These are phyloP conservation scores for Metschnikowia drakensbergensis DNA, from an alignment of 805 yeast genomes.

Conservation along the genomic window DNA sequence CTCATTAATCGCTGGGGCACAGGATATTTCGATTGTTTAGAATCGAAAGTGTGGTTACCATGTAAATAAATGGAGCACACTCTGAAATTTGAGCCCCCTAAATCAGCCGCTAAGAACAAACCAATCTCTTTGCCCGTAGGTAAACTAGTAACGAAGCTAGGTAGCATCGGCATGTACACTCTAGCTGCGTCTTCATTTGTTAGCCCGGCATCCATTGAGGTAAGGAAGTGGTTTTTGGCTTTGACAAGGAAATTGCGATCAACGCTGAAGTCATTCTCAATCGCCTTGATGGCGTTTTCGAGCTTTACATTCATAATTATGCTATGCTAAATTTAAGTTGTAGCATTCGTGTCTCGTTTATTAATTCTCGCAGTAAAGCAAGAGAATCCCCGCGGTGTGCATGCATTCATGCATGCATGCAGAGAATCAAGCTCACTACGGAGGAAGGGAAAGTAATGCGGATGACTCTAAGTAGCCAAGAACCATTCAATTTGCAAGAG, in stretches of 20 bases:
- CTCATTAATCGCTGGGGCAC: slow-evolving; percentile 80
- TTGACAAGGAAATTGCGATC: slow-evolving; percentile 39
- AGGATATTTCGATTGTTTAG: slow-evolving; percentile 72
- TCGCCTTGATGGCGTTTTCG: slow-evolving; percentile 28
- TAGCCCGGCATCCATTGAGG: slow-evolving; percentile 60
- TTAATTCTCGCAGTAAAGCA: background rate
- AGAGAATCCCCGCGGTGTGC: slow-evolving; percentile 5
- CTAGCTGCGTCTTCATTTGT: slow-evolving; percentile 37
- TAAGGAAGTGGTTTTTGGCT: slow-evolving; percentile 54
- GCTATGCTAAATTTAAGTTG: background rate
- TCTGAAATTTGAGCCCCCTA: slow-evolving; percentile 95
- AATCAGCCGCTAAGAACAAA: slow-evolving; percentile 80
- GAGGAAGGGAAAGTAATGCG: background rate
- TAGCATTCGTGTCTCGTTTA: background rate
- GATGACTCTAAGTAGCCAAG: no score
- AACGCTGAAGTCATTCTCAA: slow-evolving; percentile 41
- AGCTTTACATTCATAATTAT: slow-evolving; percentile 17
- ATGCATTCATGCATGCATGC: slow-evolving; percentile 1
- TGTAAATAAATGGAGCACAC: slow-evolving; percentile 80
- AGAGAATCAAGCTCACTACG: background rate
- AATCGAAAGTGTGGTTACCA: slow-evolving; percentile 74
- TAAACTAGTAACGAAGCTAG: slow-evolving; percentile 78
- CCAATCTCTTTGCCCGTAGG: slow-evolving; percentile 89
- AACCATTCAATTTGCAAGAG: no score
- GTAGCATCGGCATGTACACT: slow-evolving; percentile 77